Percentiles rank a stretch among this genome's conserved stretches.
These are phyloP conservation scores for Penicillium mononematosum DNA, from an alignment of 495 filamentous ascomycete genomes.

Conservation along the genomic window DNA sequence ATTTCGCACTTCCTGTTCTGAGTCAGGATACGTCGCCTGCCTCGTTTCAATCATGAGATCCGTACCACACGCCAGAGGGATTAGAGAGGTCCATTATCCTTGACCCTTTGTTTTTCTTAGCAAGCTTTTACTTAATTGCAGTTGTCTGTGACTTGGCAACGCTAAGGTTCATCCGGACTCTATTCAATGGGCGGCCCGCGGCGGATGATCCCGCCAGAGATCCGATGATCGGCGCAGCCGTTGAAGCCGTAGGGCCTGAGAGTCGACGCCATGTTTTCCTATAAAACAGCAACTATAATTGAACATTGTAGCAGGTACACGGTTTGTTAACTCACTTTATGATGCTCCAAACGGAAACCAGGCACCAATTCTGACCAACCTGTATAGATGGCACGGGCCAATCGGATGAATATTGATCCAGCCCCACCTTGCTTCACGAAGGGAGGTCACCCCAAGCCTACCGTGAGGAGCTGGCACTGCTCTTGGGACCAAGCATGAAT, in stretches of 20 bases:
- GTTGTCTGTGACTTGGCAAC: not conserved
- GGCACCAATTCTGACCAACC: not conserved
- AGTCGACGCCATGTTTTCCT: not conserved
- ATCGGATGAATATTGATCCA: constrained; percentile 12
- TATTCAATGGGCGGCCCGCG: constrained; percentile 3
- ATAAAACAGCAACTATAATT: not conserved
- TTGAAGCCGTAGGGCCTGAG: not conserved
- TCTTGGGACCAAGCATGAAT: constrained; percentile 21
- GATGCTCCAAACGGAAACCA: not conserved
- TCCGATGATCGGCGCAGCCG: not conserved
- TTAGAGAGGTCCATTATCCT: not conserved
- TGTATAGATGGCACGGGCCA: constrained; percentile 8
- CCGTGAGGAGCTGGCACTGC: constrained; percentile 1
- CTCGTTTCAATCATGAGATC: not conserved
- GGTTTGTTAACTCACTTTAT: not conserved
- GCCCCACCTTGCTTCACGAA: constrained; percentile 6
- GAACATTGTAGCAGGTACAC: not conserved
- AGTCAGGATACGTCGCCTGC: not conserved
- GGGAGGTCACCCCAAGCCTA: not conserved
- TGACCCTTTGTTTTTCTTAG: not conserved
- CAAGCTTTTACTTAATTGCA: not conserved
- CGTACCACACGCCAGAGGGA: not conserved
- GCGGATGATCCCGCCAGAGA: constrained; percentile 3
- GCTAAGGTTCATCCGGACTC: too few species aligned
- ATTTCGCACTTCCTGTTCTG: not conserved